Conservation (phyloP, 441 rosid species). For the Arabidopsis lyrata region DNA sequence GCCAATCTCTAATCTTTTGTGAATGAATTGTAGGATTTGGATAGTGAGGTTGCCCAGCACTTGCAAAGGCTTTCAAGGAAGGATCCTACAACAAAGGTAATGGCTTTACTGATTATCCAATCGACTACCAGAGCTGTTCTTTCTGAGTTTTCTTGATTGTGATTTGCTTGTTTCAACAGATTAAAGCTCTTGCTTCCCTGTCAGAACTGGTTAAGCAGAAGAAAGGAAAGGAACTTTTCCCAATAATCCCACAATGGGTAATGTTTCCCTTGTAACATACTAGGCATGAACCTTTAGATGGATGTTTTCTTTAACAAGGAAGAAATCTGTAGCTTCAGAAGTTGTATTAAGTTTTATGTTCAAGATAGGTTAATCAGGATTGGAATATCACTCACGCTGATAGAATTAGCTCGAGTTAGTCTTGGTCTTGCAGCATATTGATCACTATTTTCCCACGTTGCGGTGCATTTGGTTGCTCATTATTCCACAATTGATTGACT, state of each 20-base stretch:
- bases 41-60: conserved; percentile 83
- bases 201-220: conserved; percentile 72
- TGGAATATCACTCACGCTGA: conserved; percentile 14
- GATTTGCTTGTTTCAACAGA: conserved; percentile 57
- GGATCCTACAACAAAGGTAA: conserved; percentile 93
- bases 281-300: not conserved
- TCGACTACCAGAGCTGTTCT: conserved; percentile 2
- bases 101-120: not conserved
- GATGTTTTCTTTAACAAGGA: conserved; percentile 6
- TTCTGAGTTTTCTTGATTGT: conserved; percentile 15
- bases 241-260: conserved; percentile 94
- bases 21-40: conserved; percentile 65
- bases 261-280: conserved; percentile 32
- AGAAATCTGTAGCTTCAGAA: conserved; percentile 12
- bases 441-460: conserved; percentile 28
- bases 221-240: conserved; percentile 73
- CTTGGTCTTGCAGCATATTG: conserved; percentile 8
- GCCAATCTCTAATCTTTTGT: conserved; percentile 29
- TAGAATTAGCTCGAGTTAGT: conserved; percentile 8
- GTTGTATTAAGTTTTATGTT: conserved; percentile 7
- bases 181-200: conserved; percentile 83
- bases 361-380: conserved; percentile 3
- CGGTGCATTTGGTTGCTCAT: conserved; percentile 5
- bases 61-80: conserved; percentile 89
- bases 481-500: conserved; percentile 19